phyloP scores from a whole-genome alignment of 2,329 filamentous ascomycete species.

The Escovopsis sp. region DNA sequence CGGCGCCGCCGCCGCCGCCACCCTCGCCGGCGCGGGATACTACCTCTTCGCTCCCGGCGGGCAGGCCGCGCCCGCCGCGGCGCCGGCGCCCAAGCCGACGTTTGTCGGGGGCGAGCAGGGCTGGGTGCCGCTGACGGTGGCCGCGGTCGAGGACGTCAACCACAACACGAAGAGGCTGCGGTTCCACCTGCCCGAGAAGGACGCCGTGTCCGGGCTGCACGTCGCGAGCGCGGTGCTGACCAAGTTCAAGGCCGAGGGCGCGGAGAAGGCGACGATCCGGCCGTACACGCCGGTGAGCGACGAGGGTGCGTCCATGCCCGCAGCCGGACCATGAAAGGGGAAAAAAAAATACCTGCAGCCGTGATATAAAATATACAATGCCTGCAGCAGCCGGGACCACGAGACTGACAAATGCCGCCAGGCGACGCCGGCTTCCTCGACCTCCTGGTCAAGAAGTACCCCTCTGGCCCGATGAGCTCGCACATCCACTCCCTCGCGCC shows the following conservation, averaged over 20 bases:
- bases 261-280: slow-evolving; percentile 73
- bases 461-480: slow-evolving; percentile 77
- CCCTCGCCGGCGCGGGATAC: slow-evolving; percentile 39
- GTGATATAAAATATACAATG: too few relatives aligned
- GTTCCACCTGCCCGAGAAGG: slow-evolving; percentile 68
- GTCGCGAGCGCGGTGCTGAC: slow-evolving; percentile 81
- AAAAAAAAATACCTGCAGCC: too few relatives aligned
- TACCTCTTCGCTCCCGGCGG: slow-evolving; percentile 27
- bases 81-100: slow-evolving; percentile 30
- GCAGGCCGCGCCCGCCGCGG: slow-evolving; percentile 32
- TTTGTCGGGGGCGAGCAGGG: slow-evolving; percentile 82
- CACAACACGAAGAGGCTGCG: slow-evolving; percentile 90
- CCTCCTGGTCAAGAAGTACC: slow-evolving; percentile 84
- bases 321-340: too few relatives aligned
- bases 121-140: slow-evolving; percentile 68
- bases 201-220: slow-evolving; percentile 69
- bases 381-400: too few relatives aligned
- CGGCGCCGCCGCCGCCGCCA: slow-evolving; percentile 40
- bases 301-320: slow-evolving; percentile 41
- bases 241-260: slow-evolving; percentile 74
- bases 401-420: slow-evolving; percentile 16
- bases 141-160: slow-evolving; percentile 66
- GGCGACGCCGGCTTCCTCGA: slow-evolving; percentile 69
- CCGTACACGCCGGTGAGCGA: slow-evolving; percentile 90
- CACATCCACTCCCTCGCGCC: slow-evolving; percentile 74